Evolutionary conservation across 306 rosid genomes (phyloP).

Genomic region (Comarum palustre): DNA sequence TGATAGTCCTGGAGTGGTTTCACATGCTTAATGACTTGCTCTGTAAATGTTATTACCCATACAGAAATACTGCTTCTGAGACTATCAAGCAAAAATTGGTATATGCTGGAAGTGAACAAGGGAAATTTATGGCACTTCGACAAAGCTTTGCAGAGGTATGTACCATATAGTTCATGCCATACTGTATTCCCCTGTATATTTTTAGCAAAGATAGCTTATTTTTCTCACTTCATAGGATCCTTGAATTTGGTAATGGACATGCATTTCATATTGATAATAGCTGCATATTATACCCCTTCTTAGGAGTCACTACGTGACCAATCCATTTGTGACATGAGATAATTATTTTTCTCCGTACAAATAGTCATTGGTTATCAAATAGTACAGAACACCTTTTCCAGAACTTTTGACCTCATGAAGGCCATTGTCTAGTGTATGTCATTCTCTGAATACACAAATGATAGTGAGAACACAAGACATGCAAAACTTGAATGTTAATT

Average conservation of each 20-base stretch:
- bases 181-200: background rate
- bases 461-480: background rate
- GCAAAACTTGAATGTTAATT: background rate
- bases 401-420: background rate
- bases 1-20: slow-evolving; percentile 19
- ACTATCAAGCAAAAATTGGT: slow-evolving; percentile 76
- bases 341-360: background rate
- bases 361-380: background rate
- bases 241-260: background rate
- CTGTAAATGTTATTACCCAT: slow-evolving; percentile 10
- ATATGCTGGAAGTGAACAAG: slow-evolving; percentile 93
- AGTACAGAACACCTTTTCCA: background rate
- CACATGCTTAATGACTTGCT: slow-evolving; percentile 4
- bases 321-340: background rate
- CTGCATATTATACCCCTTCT: background rate
- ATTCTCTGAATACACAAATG: background rate
- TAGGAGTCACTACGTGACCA: background rate
- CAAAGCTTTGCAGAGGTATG: slow-evolving; percentile 89
- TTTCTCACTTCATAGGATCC: background rate
- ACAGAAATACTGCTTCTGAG: slow-evolving; percentile 91
- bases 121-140: slow-evolving; percentile 82
- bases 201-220: slow-evolving; percentile 15
- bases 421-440: slow-evolving; percentile 3
- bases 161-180: slow-evolving; percentile 9
- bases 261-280: background rate